Evolutionary conservation across 2,329 filamentous ascomycete species (phyloP).

Genomic region (Claviceps humidiphila): DNA sequence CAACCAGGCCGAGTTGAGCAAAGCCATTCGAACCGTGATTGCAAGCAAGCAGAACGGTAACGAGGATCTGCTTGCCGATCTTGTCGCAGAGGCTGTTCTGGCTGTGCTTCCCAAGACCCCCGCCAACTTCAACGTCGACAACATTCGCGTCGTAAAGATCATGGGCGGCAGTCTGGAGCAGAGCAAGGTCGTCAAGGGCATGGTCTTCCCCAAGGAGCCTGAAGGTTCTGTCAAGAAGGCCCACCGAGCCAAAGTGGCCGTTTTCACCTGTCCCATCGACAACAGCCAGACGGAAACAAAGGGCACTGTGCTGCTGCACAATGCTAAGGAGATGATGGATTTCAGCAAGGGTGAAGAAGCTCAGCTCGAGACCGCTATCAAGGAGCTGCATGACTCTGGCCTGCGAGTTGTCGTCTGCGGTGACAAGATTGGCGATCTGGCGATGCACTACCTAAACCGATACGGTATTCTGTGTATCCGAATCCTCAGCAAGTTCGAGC

Average conservation of each 20-base stretch:
- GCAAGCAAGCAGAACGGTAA: constrained; percentile 93
- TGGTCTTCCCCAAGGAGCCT: constrained; percentile 97
- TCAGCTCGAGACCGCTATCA: constrained; percentile 82
- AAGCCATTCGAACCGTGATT: constrained; percentile 89
- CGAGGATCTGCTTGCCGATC: constrained; percentile 73
- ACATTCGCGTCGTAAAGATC: constrained; percentile 97
- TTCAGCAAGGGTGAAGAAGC: constrained; percentile 95
- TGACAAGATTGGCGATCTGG: constrained; percentile 86
- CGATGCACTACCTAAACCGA: constrained; percentile 94
- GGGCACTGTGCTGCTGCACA: constrained; percentile 91
- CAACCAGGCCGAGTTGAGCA: constrained; percentile 72
- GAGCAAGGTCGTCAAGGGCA: constrained; percentile 88
- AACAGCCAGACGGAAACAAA: constrained; percentile 96
- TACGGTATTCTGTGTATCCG: constrained; percentile 94
- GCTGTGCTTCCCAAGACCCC: constrained; percentile 93
- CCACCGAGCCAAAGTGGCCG: constrained; percentile 83
- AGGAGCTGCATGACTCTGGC: constrained; percentile 90
- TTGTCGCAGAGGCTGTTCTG: constrained; percentile 76
- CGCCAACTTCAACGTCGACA: constrained; percentile 94
- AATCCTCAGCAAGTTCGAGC: constrained; percentile 94
- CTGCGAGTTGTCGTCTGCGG: constrained; percentile 85
- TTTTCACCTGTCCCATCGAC: constrained; percentile 93
- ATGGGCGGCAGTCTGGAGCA: constrained; percentile 95
- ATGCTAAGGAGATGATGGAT: constrained; percentile 96
- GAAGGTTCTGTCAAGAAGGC: constrained; percentile 86